A percentile compares a stretch with the other conserved stretches of the same genome.
These are phyloP conservation scores for Grosmannia clavigera DNA, from an alignment of 2,329 filamentous ascomycete species.

Conservation along the genomic window DNA sequence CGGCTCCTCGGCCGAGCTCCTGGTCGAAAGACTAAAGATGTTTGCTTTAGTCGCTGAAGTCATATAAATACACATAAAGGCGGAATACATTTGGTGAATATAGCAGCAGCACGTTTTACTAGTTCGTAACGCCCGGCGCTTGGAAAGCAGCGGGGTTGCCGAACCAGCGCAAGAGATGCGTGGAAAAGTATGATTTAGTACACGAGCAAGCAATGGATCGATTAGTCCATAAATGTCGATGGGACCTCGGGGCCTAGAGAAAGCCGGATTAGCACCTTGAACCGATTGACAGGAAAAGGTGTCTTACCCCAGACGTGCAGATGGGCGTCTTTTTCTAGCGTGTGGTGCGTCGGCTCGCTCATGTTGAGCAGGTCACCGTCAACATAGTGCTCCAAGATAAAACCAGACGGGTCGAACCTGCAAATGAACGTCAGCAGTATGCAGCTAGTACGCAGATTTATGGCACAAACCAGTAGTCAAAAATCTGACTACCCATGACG, in stretches of 20 bases:
- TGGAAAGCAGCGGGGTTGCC: no score
- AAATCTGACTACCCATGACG: slow-evolving; percentile 58
- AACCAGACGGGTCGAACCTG: slow-evolving; percentile 48
- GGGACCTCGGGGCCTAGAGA: background rate
- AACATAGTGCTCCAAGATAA: slow-evolving; percentile 59
- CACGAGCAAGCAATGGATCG: background rate
- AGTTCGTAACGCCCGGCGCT: no score
- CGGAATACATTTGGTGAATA: no score
- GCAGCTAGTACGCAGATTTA: no score
- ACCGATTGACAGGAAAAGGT: background rate
- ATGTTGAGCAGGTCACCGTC: slow-evolving; percentile 55
- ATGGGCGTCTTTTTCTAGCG: slow-evolving; percentile 26
- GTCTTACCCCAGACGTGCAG: slow-evolving; percentile 31
- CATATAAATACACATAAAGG: no score
- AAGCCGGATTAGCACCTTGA: background rate
- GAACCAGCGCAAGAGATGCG: no score
- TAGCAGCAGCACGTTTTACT: no score
- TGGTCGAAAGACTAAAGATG: no score
- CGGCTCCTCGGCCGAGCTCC: no score
- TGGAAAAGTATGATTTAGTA: no score
- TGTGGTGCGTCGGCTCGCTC: slow-evolving; percentile 33
- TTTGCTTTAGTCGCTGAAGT: no score
- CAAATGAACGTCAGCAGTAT: background rate
- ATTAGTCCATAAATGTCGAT: background rate
- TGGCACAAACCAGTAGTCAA: slow-evolving; percentile 53